Conservation (phyloP, 1,284 basidiomycete genomes). For the Ustilago esculenta region DNA sequence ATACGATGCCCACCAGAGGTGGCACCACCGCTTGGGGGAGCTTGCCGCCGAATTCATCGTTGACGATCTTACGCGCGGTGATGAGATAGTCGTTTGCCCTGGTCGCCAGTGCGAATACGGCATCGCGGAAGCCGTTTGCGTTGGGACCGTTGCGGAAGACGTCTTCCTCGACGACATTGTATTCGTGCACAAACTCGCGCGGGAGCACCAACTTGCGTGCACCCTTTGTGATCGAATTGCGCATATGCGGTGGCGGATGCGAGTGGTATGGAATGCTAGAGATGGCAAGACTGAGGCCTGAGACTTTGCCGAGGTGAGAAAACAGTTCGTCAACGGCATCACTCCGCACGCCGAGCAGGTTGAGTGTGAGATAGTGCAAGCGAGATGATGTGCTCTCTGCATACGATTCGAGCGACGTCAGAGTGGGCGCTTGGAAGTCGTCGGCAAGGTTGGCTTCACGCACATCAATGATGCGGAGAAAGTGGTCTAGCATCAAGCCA, state of each 20-base stretch:
- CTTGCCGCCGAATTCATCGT: conserved; percentile 72
- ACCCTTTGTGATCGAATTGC: conserved; percentile 51
- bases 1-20: conserved; percentile 80
- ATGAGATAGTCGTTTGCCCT: conserved; percentile 88
- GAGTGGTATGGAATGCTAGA: conserved; percentile 59
- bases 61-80: conserved; percentile 82
- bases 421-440: conserved; percentile 52
- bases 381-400: conserved; percentile 62
- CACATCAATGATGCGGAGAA: conserved; percentile 61
- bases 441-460: conserved; percentile 61
- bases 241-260: conserved; percentile 52
- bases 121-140: conserved; percentile 75
- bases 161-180: conserved; percentile 85
- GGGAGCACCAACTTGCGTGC: conserved; percentile 81
- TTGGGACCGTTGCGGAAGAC: conserved; percentile 78
- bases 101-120: conserved; percentile 87
- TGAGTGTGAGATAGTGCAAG: conserved; percentile 57
- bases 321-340: conserved; percentile 58
- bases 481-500: conserved; percentile 63
- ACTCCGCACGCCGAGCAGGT: conserved; percentile 50
- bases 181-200: conserved; percentile 80
- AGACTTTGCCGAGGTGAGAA: conserved; percentile 65
- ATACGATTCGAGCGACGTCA: conserved; percentile 57
- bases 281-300: conserved; percentile 54
- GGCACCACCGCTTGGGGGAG: conserved; percentile 77